Evolutionary conservation across 441 rosid species (phyloP).

Genomic region (Adansonia rubrostipa): DNA sequence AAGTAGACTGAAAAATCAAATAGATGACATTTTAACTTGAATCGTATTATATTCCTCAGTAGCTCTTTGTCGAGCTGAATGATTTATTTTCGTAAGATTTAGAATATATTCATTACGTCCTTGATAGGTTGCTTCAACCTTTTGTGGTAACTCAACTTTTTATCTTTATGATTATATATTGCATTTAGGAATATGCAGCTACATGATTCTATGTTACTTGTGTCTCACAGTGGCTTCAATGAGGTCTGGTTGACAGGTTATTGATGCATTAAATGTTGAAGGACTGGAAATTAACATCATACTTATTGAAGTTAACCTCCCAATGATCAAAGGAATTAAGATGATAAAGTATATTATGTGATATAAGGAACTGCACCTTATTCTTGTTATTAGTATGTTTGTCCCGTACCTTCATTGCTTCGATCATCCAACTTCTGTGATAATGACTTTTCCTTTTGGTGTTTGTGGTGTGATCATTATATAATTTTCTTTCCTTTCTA

Average conservation of each 20-base stretch:
- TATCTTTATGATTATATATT: neutral
- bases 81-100: neutral
- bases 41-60: neutral
- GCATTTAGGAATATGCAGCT: neutral
- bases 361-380: conserved; percentile 78
- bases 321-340: conserved; percentile 93
- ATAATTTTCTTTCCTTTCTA: conserved; percentile 30
- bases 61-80: neutral
- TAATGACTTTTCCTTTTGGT: conserved; percentile 9
- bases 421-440: conserved; percentile 1
- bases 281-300: conserved; percentile 93
- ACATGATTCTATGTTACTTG: conserved; percentile 17
- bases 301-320: conserved; percentile 94
- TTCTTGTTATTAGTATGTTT: conserved; percentile 93
- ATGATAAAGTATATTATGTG: conserved; percentile 86
- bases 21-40: neutral
- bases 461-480: conserved; percentile 5
- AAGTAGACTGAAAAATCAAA: neutral
- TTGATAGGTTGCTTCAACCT: neutral
- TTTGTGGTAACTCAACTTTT: conserved; percentile 6
- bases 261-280: conserved; percentile 92
- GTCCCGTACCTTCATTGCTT: conserved; percentile 22
- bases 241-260: conserved; percentile 87
- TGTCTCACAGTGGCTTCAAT: conserved; percentile 75
- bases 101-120: neutral